Base-by-base conservation (phyloP, 768 basidiomycete species). In the Podaxis carcinomalis region DNA sequence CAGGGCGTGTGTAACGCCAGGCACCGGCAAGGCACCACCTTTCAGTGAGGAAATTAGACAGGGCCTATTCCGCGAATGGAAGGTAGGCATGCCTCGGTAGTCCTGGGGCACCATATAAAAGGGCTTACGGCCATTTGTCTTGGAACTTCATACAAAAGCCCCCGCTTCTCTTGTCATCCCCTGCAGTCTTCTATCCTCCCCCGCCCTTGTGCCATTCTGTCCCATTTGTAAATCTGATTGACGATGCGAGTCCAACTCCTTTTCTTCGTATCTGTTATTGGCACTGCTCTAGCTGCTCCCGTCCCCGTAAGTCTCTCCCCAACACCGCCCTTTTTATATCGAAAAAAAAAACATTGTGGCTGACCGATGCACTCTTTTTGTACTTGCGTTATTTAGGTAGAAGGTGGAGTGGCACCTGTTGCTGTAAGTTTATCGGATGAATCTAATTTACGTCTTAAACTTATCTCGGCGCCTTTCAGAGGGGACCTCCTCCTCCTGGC, bases 211-310 rank as follows among this genome's bases (percentile, higher is more conserved):
- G 16, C 25, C 11, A 37, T 40, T 9, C 21, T 39, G 32, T 11
- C 13, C 35, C 27, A 28, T 3, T 11, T 25, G 37, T 55, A 35
- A 19, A 32, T 36, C 42, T 27, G n/a, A 16, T 53, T 21, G 5
- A 44, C 51, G 3, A 60, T 60, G 59, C 59, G 59, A 46, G 21
- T 60, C 11, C 28, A 44, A 44, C 21, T 56, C 27, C 51, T 66
- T 27, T 39, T 62, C 27, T 21, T 62, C 5, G 56, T 51, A 36
- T 62, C 59, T 36, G 1, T 64, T 28, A 27, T 64, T 28, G 50
- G 53, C 32, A 46, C 52, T 4, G 40, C 47, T 16, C 42, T 59
- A 3, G 63, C 63, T 25, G 57, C 61, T 56, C 64, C 65, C 27
- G 32, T 64, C 55, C 57, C 62, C 42, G 65, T 66, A 5, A n/a